These are phyloP conservation scores for Lactarius hatsudake DNA, from an alignment of 768 basidiomycete species.

Conservation along the genomic window DNA sequence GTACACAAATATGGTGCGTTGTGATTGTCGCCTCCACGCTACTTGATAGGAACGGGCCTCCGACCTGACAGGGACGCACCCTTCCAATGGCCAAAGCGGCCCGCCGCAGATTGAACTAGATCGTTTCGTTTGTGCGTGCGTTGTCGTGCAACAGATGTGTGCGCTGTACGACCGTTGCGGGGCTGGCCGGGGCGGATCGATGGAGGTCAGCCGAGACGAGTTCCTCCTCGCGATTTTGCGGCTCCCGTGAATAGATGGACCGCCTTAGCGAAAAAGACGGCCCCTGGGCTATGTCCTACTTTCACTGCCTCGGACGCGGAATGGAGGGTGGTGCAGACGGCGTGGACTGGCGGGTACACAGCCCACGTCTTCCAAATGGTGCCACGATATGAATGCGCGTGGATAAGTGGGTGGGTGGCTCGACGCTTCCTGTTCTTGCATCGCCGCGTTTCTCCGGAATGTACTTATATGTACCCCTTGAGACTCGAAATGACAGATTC, in stretches of 20 bases:
- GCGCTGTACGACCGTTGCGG: conserved; percentile 5
- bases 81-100: background rate
- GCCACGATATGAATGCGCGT: background rate
- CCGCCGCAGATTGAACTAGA: conserved; percentile 6
- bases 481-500: background rate
- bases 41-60: no score
- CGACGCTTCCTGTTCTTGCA: background rate
- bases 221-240: conserved; percentile 5
- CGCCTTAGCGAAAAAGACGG: background rate
- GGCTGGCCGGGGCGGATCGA: background rate
- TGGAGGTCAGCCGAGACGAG: background rate
- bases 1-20: conserved; percentile 11
- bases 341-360: background rate
- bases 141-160: conserved; percentile 11
- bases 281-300: background rate
- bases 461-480: background rate
- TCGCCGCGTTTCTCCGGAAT: background rate
- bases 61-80: background rate
- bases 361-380: background rate
- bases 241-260: background rate
- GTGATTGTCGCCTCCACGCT: background rate
- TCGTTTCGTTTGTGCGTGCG: conserved; percentile 12
- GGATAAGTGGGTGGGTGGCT: background rate
- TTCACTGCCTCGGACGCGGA: background rate
- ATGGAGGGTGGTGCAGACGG: background rate